A percentile compares a stretch with the other conserved stretches of the same genome.
These are phyloP conservation scores for Claviceps sorghi DNA, from an alignment of 2,329 filamentous ascomycete species.

Conservation along the genomic window DNA sequence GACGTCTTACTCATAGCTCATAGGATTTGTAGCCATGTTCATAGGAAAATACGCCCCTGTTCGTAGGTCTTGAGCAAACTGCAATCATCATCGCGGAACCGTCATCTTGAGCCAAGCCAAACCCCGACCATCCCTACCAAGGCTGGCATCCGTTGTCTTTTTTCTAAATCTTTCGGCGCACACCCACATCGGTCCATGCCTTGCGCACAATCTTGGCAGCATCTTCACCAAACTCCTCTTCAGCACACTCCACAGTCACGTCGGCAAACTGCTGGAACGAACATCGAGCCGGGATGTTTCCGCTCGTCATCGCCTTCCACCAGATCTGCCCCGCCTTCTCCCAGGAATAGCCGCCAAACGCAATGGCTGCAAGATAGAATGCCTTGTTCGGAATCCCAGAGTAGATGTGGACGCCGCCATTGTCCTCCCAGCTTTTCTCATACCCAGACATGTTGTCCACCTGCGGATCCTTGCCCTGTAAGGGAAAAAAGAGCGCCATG, in stretches of 20 bases:
- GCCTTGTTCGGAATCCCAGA: conserved; percentile 44
- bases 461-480: conserved; percentile 37
- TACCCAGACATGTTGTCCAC: conserved; percentile 32
- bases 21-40: background rate
- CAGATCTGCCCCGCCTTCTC: conserved; percentile 38
- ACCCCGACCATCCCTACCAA: background rate
- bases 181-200: conserved; percentile 35
- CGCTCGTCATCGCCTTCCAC: conserved; percentile 34
- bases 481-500: background rate
- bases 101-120: background rate
- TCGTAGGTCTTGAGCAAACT: background rate
- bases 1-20: no score
- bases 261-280: conserved; percentile 35
- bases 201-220: conserved; percentile 28
- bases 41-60: background rate
- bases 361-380: conserved; percentile 33
- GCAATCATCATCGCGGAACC: background rate
- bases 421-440: conserved; percentile 26
- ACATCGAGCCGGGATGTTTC: conserved; percentile 24
- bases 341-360: conserved; percentile 38
- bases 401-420: conserved; percentile 39
- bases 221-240: conserved; percentile 26
- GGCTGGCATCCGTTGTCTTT: conserved; percentile 4
- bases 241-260: conserved; percentile 30
- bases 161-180: conserved; percentile 14